phyloP scores from a whole-genome alignment of 345 rosid genomes.

The Populus alba region DNA sequence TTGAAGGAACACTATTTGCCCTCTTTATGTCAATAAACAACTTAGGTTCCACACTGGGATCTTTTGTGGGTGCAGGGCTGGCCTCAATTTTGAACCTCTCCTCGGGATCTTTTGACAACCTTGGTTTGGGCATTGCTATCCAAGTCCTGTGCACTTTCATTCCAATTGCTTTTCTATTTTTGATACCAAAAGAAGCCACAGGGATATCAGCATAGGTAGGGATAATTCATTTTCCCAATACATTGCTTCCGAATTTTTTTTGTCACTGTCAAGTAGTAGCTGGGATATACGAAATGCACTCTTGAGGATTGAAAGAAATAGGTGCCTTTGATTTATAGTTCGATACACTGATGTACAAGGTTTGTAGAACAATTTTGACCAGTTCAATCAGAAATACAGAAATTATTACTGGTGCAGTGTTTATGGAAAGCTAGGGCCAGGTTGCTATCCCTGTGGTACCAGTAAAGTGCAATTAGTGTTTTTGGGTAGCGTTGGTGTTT shows the following conservation, averaged over 20 bases:
- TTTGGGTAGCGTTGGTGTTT: too few relatives aligned
- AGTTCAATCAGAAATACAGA: slow-evolving; percentile 1
- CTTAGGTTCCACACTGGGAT: slow-evolving; percentile 79
- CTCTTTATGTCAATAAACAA: slow-evolving; percentile 96
- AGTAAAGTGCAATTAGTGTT: too few relatives aligned
- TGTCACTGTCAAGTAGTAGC: neutral
- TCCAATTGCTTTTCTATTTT: slow-evolving; percentile 66
- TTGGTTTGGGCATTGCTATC: slow-evolving; percentile 56
- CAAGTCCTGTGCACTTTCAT: slow-evolving; percentile 74
- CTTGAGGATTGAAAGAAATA: neutral
- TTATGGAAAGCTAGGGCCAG: too few relatives aligned
- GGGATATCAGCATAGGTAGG: slow-evolving; percentile 57
- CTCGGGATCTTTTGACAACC: slow-evolving; percentile 89
- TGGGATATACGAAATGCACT: neutral
- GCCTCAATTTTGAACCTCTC: slow-evolving; percentile 75
- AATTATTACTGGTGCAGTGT: neutral
- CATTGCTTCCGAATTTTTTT: neutral
- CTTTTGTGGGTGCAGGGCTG: slow-evolving; percentile 81
- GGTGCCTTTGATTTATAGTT: neutral
- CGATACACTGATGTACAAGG: neutral
- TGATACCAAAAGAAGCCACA: slow-evolving; percentile 90
- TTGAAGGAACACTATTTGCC: slow-evolving; percentile 93
- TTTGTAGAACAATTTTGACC: neutral
- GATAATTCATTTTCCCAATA: neutral
- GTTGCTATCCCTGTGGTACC: too few relatives aligned